A percentile compares a stretch with the other conserved stretches of the same genome.
Evolutionary conservation across 2,329 filamentous ascomycete species (phyloP).

Genomic region (Cryphonectria naterciae): DNA sequence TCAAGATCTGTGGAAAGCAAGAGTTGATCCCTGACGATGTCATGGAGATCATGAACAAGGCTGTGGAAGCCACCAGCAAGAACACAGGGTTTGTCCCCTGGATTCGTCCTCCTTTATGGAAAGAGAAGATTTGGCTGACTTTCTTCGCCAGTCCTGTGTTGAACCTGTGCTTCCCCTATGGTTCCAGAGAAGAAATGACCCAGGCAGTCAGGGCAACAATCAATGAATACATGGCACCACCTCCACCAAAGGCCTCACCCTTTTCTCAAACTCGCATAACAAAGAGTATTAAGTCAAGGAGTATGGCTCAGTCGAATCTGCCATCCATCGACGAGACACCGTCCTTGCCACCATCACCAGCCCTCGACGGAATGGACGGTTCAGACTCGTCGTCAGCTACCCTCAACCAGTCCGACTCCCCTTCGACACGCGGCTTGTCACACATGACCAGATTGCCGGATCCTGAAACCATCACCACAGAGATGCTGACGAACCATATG

Average conservation of each 20-base stretch:
- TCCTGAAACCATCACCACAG: slow-evolving; percentile 82
- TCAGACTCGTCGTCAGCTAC: slow-evolving; percentile 66
- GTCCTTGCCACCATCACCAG: slow-evolving; percentile 47
- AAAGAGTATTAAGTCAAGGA: slow-evolving; percentile 78
- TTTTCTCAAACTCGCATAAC: slow-evolving; percentile 90
- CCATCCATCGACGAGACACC: slow-evolving; percentile 55
- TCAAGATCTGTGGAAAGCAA: slow-evolving; percentile 83
- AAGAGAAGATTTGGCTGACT: slow-evolving; percentile 25
- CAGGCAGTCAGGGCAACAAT: slow-evolving; percentile 87
- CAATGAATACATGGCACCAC: slow-evolving; percentile 78
- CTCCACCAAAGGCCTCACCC: slow-evolving; percentile 66
- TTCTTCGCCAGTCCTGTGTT: slow-evolving; percentile 55
- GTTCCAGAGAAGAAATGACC: slow-evolving; percentile 93
- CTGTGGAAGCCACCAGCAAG: slow-evolving; percentile 82
- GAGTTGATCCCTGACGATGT: slow-evolving; percentile 87
- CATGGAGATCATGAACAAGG: slow-evolving; percentile 82
- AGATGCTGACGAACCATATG: slow-evolving; percentile 82
- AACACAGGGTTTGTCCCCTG: slow-evolving; percentile 70
- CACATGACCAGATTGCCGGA: slow-evolving; percentile 60
- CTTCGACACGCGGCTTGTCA: slow-evolving; percentile 38
- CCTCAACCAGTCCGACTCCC: slow-evolving; percentile 54
- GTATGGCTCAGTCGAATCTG: slow-evolving; percentile 54
- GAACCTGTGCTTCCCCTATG: slow-evolving; percentile 98
- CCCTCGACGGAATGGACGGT: slow-evolving; percentile 54
- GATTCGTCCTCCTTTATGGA: not conserved